These are phyloP conservation scores for Cryptococcus depauperatus DNA, from an alignment of 1,284 basidiomycete species.

Conservation along the genomic window DNA sequence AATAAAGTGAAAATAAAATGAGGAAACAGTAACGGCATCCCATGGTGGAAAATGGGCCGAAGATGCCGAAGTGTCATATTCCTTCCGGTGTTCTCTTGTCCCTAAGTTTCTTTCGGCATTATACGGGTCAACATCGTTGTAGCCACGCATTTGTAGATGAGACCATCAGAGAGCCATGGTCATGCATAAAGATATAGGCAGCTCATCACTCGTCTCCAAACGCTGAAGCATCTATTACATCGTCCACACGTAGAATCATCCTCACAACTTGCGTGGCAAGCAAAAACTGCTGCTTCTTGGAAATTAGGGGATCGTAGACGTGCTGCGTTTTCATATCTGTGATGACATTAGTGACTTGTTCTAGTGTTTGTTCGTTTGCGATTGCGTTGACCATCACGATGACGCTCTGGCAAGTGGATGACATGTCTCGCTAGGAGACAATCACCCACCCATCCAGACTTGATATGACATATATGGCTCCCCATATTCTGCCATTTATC, in stretches of 20 bases:
- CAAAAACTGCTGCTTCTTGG: constrained; percentile 93
- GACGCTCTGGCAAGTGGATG: too few relatives aligned
- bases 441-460: too few relatives aligned
- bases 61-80: background rate
- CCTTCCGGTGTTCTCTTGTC: too few relatives aligned
- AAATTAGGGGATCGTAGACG: constrained; percentile 94
- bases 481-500: background rate
- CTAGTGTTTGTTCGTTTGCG: background rate
- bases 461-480: background rate
- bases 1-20: background rate
- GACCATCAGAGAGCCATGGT: background rate
- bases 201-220: constrained; percentile 28
- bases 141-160: background rate
- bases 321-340: constrained; percentile 96
- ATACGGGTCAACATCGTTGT: background rate
- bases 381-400: too few relatives aligned
- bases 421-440: too few relatives aligned
- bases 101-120: too few relatives aligned
- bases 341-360: background rate
- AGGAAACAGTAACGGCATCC: background rate
- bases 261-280: constrained; percentile 82
- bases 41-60: too few relatives aligned
- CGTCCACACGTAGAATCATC: constrained; percentile 45
- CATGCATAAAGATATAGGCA: background rate
- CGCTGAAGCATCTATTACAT: constrained; percentile 42